Evolutionary conservation across 768 basidiomycete genomes (phyloP).

Genomic region (Agrocybe chaxingu): DNA sequence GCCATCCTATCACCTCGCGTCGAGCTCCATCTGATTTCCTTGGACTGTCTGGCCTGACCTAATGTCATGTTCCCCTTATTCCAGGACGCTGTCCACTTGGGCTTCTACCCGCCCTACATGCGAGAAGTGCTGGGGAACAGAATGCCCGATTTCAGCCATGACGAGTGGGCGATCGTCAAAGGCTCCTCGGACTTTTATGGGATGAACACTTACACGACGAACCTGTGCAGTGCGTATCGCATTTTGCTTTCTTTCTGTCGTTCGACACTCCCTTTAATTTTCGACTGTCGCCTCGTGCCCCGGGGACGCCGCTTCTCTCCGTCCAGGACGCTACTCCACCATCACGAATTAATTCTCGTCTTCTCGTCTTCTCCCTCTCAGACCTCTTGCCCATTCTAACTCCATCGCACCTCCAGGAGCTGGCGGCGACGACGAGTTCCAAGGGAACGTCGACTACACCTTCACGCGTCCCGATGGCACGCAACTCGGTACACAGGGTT

Average conservation of each 20-base stretch:
- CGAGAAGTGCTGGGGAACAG: constrained; percentile 52
- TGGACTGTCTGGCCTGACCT: constrained; percentile 9
- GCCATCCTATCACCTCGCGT: constrained; percentile 9
- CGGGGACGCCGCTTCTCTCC: too few species aligned
- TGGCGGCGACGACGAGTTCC: constrained; percentile 62
- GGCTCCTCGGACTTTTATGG: constrained; percentile 72
- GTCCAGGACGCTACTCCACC: too few species aligned
- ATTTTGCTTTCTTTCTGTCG: neutral
- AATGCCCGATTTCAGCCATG: constrained; percentile 55
- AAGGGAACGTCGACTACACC: constrained; percentile 56
- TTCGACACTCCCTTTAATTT: neutral
- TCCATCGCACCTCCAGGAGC: constrained; percentile 32
- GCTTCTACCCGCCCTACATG: constrained; percentile 62
- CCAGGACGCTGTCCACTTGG: constrained; percentile 67
- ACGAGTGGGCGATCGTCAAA: constrained; percentile 54
- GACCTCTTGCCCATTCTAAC: too few species aligned
- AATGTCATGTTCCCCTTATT: constrained; percentile 1
- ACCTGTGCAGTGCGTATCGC: constrained; percentile 47
- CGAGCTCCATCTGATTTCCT: neutral
- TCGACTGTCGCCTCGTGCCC: neutral
- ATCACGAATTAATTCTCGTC: too few species aligned
- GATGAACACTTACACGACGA: constrained; percentile 71
- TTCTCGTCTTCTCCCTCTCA: too few species aligned
- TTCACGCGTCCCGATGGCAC: constrained; percentile 63
- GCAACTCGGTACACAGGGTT: constrained; percentile 61